A percentile compares a stretch with the other conserved stretches of the same genome.
Evolutionary conservation across 2,329 filamentous ascomycete species (phyloP).

Genomic region (Clarireedia hainanense): DNA sequence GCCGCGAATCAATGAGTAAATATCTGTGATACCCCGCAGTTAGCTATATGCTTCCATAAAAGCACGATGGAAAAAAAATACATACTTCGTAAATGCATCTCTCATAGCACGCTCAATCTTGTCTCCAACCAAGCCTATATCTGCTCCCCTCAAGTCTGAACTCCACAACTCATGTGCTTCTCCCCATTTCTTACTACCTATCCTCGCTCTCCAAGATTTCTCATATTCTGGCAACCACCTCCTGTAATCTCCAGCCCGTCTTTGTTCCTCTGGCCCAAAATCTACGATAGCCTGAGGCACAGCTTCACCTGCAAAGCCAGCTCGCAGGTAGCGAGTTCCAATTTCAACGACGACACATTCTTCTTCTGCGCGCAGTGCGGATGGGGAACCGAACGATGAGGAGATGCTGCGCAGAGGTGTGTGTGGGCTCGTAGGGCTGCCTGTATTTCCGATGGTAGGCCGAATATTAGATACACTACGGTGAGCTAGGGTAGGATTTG

Average conservation of each 20-base stretch:
- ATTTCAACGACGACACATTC: slow-evolving; percentile 79
- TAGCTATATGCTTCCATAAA: background rate
- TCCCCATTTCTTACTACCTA: slow-evolving; percentile 49
- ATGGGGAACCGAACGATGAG: slow-evolving; percentile 49
- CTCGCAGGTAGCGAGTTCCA: slow-evolving; percentile 68
- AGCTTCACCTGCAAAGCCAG: slow-evolving; percentile 81
- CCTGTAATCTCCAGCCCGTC: slow-evolving; percentile 75
- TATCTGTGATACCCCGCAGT: slow-evolving; percentile 36
- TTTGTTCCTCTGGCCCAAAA: slow-evolving; percentile 68
- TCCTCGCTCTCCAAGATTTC: slow-evolving; percentile 39
- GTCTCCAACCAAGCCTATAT: slow-evolving; percentile 76
- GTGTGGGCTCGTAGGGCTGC: slow-evolving; percentile 43
- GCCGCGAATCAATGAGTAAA: slow-evolving; percentile 65
- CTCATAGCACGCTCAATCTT: slow-evolving; percentile 77
- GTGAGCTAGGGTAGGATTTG: slow-evolving; percentile 40
- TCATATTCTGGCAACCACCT: slow-evolving; percentile 53
- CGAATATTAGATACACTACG: slow-evolving; percentile 52
- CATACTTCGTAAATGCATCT: slow-evolving; percentile 73
- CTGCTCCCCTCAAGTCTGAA: slow-evolving; percentile 62
- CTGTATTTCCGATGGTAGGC: slow-evolving; percentile 12
- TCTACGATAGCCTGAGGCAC: slow-evolving; percentile 62
- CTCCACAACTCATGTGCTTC: slow-evolving; percentile 68
- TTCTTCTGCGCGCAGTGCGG: slow-evolving; percentile 65
- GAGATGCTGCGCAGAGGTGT: slow-evolving; percentile 49
- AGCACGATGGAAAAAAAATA: slow-evolving; percentile 35